Percentiles rank a stretch among this genome's conserved stretches.
These are phyloP conservation scores for Boletellus sp. DNA, from an alignment of 768 basidiomycete species.

Conservation along the genomic window DNA sequence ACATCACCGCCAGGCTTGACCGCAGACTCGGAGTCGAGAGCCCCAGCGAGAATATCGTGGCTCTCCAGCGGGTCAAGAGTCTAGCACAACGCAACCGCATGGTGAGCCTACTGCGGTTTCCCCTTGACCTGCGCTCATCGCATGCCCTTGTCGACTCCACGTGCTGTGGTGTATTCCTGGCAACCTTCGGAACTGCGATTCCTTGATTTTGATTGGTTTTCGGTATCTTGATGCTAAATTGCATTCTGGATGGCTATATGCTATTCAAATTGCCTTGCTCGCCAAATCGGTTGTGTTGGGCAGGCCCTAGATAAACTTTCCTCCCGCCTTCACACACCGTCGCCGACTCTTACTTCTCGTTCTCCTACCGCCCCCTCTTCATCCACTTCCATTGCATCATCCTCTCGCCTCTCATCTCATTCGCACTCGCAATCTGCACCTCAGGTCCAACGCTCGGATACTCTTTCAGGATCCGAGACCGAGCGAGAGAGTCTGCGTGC, in stretches of 20 bases:
- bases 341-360: constrained; percentile 42
- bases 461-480: constrained; percentile 75
- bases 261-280: constrained; percentile 4
- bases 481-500: constrained; percentile 59
- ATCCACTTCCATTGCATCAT: constrained; percentile 33
- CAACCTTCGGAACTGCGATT: constrained; percentile 6
- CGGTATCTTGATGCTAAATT: constrained; percentile 4
- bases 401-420: constrained; percentile 36
- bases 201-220: constrained; percentile 1
- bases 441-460: constrained; percentile 30
- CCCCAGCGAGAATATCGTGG: constrained; percentile 52
- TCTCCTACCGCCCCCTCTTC: constrained; percentile 34
- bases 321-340: constrained; percentile 54
- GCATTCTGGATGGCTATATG: constrained; percentile 19
- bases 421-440: constrained; percentile 28
- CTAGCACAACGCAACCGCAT: constrained; percentile 70
- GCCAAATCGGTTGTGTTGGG: constrained; percentile 2
- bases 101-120: constrained; percentile 42
- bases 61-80: constrained; percentile 66
- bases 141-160: constrained; percentile 29
- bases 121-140: constrained; percentile 21
- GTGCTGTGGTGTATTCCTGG: constrained; percentile 26
- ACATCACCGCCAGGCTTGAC: constrained; percentile 57
- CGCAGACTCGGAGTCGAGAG: constrained; percentile 32
- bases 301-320: constrained; percentile 71